These are phyloP conservation scores for Hanseniaspora vineae DNA, from an alignment of 805 yeast species.

Conservation along the genomic window DNA sequence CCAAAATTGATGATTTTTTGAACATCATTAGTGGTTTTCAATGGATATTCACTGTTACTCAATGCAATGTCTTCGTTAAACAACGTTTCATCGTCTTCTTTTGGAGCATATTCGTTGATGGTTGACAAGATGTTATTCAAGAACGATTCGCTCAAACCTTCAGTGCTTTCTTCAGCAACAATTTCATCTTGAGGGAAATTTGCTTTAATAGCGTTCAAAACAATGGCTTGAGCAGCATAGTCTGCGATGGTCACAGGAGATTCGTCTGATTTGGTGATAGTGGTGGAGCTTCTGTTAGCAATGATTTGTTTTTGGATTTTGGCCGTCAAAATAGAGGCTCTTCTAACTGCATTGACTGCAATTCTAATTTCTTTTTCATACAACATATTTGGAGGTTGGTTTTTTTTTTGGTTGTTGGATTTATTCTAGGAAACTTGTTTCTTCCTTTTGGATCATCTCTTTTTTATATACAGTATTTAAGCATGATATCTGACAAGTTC, in stretches of 20 bases:
- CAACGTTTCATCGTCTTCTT: neutral
- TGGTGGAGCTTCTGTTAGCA: conserved; percentile 33
- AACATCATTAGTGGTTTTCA: conserved; percentile 35
- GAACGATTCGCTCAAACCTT: conserved; percentile 40
- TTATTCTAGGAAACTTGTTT: conserved; percentile 15
- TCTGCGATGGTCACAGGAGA: conserved; percentile 97
- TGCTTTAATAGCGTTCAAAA: conserved; percentile 66
- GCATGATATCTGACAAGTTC: no score
- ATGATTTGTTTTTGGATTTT: conserved; percentile 43
- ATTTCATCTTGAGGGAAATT: conserved; percentile 78
- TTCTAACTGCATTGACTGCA: conserved; percentile 81
- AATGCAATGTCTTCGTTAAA: conserved; percentile 22
- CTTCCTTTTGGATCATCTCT: conserved; percentile 24
- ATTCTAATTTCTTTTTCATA: conserved; percentile 50
- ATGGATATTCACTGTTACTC: conserved; percentile 15
- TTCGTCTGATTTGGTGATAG: conserved; percentile 70
- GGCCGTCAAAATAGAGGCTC: conserved; percentile 70
- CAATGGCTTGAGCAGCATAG: conserved; percentile 88
- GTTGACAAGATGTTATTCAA: conserved; percentile 43
- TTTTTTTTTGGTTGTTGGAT: neutral
- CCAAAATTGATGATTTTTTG: conserved; percentile 67
- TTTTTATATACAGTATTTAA: no score
- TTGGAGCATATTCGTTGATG: conserved; percentile 30
- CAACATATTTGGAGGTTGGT: neutral
- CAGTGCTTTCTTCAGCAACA: conserved; percentile 91